Percentiles rank a stretch among this genome's conserved stretches.
phyloP scores from a whole-genome alignment of 2,329 filamentous ascomycete genomes.

The Penicillium verrucosum region DNA sequence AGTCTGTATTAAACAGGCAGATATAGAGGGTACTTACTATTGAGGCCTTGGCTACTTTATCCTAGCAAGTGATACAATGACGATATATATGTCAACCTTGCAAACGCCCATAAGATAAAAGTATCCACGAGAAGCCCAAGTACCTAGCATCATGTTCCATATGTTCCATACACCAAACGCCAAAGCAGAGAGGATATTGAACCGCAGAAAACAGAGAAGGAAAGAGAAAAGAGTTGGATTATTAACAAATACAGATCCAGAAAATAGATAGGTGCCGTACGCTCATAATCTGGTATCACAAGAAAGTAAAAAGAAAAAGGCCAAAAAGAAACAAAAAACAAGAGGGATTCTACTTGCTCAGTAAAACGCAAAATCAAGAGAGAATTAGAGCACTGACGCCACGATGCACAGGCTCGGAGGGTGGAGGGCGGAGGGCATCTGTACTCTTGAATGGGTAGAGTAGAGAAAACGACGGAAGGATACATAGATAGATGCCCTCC shows the following conservation, averaged over 20 bases:
- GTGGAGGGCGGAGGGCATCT: conserved; percentile 19
- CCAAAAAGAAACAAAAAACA: conserved; percentile 4
- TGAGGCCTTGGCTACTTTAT: not conserved
- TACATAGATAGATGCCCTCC: not conserved
- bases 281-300: conserved; percentile 36
- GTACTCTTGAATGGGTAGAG: conserved; percentile 5
- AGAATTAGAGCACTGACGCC: conserved; percentile 28
- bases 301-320: conserved; percentile 6
- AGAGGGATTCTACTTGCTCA: conserved; percentile 10
- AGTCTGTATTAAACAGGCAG: not conserved
- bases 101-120: not conserved
- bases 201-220: not conserved
- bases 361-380: not conserved
- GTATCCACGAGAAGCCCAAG: not conserved
- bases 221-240: conserved; percentile 14
- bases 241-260: conserved; percentile 33
- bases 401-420: conserved; percentile 22
- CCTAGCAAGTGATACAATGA: not conserved
- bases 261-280: conserved; percentile 25
- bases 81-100: not conserved
- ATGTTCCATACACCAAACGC: not conserved
- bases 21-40: not conserved
- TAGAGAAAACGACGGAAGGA: conserved; percentile 11
- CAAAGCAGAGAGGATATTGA: not conserved
- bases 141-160: not conserved